phyloP scores from a whole-genome alignment of 2,329 filamentous ascomycete species.

The Penicillium sp. region DNA sequence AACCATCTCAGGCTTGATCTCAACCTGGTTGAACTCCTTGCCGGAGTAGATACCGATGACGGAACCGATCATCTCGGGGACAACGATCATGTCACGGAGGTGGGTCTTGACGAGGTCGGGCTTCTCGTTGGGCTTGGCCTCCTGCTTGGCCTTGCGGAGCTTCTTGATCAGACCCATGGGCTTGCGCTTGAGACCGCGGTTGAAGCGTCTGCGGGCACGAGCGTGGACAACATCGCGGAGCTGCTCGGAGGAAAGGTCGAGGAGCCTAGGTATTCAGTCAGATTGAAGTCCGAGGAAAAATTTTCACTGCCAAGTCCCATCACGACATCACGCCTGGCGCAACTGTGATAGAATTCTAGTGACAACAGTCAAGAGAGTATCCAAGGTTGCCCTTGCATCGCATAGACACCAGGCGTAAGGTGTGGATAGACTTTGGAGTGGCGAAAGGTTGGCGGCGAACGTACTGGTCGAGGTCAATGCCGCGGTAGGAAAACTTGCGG shows the following conservation, averaged over 20 bases:
- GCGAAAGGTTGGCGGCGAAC: slow-evolving; percentile 38
- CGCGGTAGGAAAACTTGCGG: slow-evolving; percentile 99
- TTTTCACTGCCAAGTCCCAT: slow-evolving; percentile 1
- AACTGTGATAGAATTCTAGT: slow-evolving; percentile 2
- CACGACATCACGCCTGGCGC: slow-evolving; percentile 3
- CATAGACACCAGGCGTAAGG: slow-evolving; percentile 5
- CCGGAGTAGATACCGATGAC: slow-evolving; percentile 99
- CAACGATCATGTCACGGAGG: slow-evolving; percentile 99
- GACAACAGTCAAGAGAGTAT: neutral
- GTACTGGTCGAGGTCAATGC: slow-evolving; percentile 99
- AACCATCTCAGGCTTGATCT: slow-evolving; percentile 99
- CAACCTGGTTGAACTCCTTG: slow-evolving; percentile 99
- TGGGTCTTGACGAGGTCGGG: slow-evolving; percentile 99
- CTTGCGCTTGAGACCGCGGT: slow-evolving; percentile 99
- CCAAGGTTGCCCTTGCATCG: slow-evolving; percentile 4
- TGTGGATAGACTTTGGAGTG: slow-evolving; percentile 8
- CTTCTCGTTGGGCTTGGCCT: slow-evolving; percentile 99
- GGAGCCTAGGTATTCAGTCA: slow-evolving; percentile 61
- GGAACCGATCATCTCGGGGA: slow-evolving; percentile 99
- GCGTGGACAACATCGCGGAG: slow-evolving; percentile 99
- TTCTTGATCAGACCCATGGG: slow-evolving; percentile 99
- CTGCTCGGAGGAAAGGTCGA: slow-evolving; percentile 97
- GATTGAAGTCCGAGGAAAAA: slow-evolving; percentile 25
- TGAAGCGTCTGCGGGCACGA: slow-evolving; percentile 97
- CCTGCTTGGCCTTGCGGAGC: slow-evolving; percentile 98